A percentile compares a stretch with the other conserved stretches of the same genome.
Conservation (phyloP, 345 rosid species). For the Arabis hirsuta region DNA sequence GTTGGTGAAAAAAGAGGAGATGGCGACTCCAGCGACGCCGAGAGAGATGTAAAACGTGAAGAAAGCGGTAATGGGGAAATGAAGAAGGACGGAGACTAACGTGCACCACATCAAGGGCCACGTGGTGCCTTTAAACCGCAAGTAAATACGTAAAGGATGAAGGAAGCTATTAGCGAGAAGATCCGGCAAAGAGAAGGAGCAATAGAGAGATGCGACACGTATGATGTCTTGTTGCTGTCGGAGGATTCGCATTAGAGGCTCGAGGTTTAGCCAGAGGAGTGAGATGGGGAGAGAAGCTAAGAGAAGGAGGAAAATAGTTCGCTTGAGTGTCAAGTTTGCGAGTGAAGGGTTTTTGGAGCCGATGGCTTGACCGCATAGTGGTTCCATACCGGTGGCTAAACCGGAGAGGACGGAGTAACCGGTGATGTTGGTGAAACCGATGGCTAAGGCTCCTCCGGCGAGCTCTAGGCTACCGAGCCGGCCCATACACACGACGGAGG, state of each 20-base stretch:
- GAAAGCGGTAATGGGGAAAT: slow-evolving; percentile 60
- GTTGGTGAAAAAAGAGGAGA: slow-evolving; percentile 66
- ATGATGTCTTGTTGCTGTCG: slow-evolving; percentile 70
- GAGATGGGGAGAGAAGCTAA: slow-evolving; percentile 66
- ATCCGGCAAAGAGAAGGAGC: slow-evolving; percentile 75
- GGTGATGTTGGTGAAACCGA: slow-evolving; percentile 91
- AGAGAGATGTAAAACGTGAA: slow-evolving; percentile 59
- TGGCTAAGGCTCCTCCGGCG: slow-evolving; percentile 89
- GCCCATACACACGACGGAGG: slow-evolving; percentile 83
- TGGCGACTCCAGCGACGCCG: slow-evolving; percentile 79
- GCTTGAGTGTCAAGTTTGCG: slow-evolving; percentile 56
- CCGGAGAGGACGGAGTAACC: slow-evolving; percentile 93
- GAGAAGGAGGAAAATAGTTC: slow-evolving; percentile 69
- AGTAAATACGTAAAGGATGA: slow-evolving; percentile 81
- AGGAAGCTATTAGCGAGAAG: slow-evolving; percentile 76
- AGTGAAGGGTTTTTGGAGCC: slow-evolving; percentile 67
- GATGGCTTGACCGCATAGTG: slow-evolving; percentile 83
- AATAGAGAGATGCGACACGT: slow-evolving; percentile 65
- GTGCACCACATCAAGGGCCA: slow-evolving; percentile 93
- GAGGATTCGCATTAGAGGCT: slow-evolving; percentile 68
- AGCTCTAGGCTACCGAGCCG: slow-evolving; percentile 87
- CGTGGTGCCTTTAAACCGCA: slow-evolving; percentile 80
- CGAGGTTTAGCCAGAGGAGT: slow-evolving; percentile 70
- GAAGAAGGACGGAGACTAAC: slow-evolving; percentile 57
- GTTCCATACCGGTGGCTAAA: slow-evolving; percentile 91